Base-by-base conservation (phyloP, 2,329 filamentous ascomycete genomes). In the Mariannaea elegans region DNA sequence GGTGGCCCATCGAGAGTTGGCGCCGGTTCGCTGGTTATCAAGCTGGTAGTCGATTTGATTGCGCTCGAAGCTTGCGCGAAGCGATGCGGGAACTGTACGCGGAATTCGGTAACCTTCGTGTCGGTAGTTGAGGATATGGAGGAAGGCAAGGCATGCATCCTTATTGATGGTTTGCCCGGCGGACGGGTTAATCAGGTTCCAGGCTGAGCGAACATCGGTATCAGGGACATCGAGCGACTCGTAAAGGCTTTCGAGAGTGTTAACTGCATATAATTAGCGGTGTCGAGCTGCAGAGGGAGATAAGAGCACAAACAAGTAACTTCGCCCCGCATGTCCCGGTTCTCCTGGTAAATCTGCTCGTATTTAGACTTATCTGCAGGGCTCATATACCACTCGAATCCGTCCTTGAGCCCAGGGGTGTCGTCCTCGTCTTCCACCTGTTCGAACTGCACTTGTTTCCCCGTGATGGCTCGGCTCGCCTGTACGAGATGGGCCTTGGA, bases 321-420 rank as follows among this genome's bases (percentile, higher is more conserved):
- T 72, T 97, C 92, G 65, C 95, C 95, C 50, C 94, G 89, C 75
- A 90, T 87, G 76, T 97, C 92, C 62, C 93, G 87, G 79, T 93
- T 96, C 71, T 96, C 93, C 65, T 90, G 91, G 79, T 98, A 99
- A 78, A 99, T 99, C 70, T 94, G 92, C 78, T 97, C 93, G 80
- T 99, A 99, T 78, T 97, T 98, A 65, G 87, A 75, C 79, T 96
- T 96, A 79, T 99, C 94, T 27, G 82, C 78, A 1, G 95, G 95
- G 61, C 88, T 93, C 93, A 99, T 99, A 81, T 99, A 99, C 95
- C 95, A 99, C 76, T 99, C 95, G 77, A 99, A 99, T 12, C 94
- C 94, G 77, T 97, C 93, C 76, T 97, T 97, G 63, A 99, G 82
- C 1, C 93, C 93, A 1, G 88, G 87, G 4, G 89, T 88, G 68